Conservation (phyloP, 495 filamentous ascomycete species). For the Trichoderma gamsii region DNA sequence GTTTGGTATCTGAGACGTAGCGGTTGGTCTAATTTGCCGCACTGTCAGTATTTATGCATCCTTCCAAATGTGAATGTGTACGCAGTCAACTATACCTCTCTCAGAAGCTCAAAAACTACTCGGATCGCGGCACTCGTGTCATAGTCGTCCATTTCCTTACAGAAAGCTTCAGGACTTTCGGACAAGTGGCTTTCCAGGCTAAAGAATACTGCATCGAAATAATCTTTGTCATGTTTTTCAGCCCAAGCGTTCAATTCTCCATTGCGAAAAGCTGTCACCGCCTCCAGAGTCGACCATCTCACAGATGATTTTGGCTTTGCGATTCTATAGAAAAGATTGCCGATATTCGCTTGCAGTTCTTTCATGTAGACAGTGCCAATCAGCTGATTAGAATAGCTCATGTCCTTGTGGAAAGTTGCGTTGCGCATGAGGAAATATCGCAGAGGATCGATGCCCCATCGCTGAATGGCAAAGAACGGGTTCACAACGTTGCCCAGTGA, state of each 20-base stretch:
- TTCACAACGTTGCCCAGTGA: constrained; percentile 92
- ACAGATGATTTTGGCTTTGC: constrained; percentile 60
- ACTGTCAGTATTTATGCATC: not conserved
- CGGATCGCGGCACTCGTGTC: constrained; percentile 60
- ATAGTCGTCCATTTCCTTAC: constrained; percentile 55
- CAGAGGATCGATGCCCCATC: constrained; percentile 82
- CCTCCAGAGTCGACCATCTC: constrained; percentile 9
- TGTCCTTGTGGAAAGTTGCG: constrained; percentile 66
- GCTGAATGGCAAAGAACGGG: constrained; percentile 83
- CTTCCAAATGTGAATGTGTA: not conserved
- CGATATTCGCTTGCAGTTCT: constrained; percentile 62
- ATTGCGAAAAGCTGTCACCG: not conserved
- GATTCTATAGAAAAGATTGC: constrained; percentile 70
- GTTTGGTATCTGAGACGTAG: constrained; percentile 21
- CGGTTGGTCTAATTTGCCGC: not conserved
- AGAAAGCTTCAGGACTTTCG: constrained; percentile 29
- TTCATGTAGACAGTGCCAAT: constrained; percentile 77
- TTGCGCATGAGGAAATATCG: constrained; percentile 79
- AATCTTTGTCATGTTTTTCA: not conserved
- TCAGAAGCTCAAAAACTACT: constrained; percentile 57
- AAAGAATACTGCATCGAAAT: not conserved
- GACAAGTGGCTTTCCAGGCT: constrained; percentile 6
- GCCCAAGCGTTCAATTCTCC: constrained; percentile 3
- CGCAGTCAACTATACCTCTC: constrained; percentile 35
- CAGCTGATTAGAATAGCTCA: constrained; percentile 73